A percentile compares a stretch with the other conserved stretches of the same genome.
phyloP scores from a whole-genome alignment of 164 flowering plant species.

The Dillenia suffruticosa region DNA sequence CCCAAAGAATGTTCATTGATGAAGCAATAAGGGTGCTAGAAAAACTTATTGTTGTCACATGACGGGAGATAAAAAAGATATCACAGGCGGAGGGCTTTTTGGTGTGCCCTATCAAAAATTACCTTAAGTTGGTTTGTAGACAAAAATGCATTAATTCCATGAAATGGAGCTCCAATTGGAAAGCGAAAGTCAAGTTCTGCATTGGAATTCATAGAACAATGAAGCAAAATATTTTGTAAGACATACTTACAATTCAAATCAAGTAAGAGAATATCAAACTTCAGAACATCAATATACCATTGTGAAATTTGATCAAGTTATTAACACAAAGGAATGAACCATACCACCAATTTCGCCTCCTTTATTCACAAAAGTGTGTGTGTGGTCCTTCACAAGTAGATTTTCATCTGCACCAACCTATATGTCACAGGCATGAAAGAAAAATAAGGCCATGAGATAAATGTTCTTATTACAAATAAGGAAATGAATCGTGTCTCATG shows the following conservation, averaged over 20 bases:
- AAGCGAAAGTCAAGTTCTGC: constrained; percentile 98
- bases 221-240: neutral
- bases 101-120: neutral
- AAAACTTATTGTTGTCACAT: too few species aligned
- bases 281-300: neutral
- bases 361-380: constrained; percentile 89
- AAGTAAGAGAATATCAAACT: too few species aligned
- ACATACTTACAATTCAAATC: too few species aligned
- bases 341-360: constrained; percentile 93
- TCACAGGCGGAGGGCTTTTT: too few species aligned
- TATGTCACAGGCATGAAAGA: neutral
- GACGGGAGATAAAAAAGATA: too few species aligned
- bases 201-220: constrained; percentile 9
- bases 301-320: neutral
- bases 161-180: constrained; percentile 91
- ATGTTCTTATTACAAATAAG: too few species aligned
- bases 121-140: constrained; percentile 94
- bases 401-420: constrained; percentile 95
- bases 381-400: constrained; percentile 96
- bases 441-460: too few species aligned
- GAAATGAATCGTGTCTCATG: too few species aligned
- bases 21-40: too few species aligned
- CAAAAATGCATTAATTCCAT: constrained; percentile 88
- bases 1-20: too few species aligned
- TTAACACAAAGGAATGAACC: constrained; percentile 9